A percentile compares a stretch with the other conserved stretches of the same genome.
These are phyloP conservation scores for Hordeum vulgare DNA, from an alignment of 176 grass and related monocot species.

Conservation along the genomic window MorexV3_pseudomolecules_assembly NC_058524.1:45908828-45909327, in stretches of 20 bases:
- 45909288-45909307: neutral
- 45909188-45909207: neutral
- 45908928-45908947: slow-evolving; percentile 64
- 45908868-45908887: slow-evolving; percentile 61
- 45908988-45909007: slow-evolving; percentile 50
- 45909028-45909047: neutral
- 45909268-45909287: neutral
- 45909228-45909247: neutral
- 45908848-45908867: slow-evolving; percentile 56
- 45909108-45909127: neutral
- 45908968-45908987: slow-evolving; percentile 59
- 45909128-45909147: slow-evolving; percentile 20
- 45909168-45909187: neutral
- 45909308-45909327: neutral
- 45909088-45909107: slow-evolving; percentile 24
- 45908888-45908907: slow-evolving; percentile 82
- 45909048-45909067: neutral
- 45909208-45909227: neutral
- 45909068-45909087: slow-evolving; percentile 25
- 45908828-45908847: slow-evolving; percentile 47
- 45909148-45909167: neutral
- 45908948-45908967: slow-evolving; percentile 43
- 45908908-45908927: slow-evolving; percentile 85
- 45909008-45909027: slow-evolving; percentile 21
- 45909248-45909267: neutral